phyloP scores from a whole-genome alignment of 441 rosid genomes.

The Melastoma candidum region DNA sequence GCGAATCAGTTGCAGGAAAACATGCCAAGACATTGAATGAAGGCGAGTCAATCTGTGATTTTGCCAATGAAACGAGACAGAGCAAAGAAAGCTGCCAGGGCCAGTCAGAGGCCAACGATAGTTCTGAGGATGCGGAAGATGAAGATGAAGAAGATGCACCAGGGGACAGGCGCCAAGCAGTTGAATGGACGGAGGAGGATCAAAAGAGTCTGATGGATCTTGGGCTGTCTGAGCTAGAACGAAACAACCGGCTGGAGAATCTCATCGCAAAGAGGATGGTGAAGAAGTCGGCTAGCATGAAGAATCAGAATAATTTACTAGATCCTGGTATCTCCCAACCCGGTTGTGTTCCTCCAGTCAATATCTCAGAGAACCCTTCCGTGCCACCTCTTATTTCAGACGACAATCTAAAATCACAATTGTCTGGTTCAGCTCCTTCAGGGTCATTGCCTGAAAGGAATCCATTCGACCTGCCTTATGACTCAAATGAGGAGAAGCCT shows the following conservation, averaged over 20 bases:
- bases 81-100: conserved; percentile 10
- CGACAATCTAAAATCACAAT: conserved; percentile 18
- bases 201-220: conserved; percentile 85
- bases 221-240: conserved; percentile 69
- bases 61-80: conserved; percentile 8
- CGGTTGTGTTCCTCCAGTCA: conserved; percentile 33
- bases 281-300: conserved; percentile 36
- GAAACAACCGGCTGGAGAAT: conserved; percentile 69
- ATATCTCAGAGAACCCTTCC: conserved; percentile 30
- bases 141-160: conserved; percentile 18
- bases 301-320: conserved; percentile 34
- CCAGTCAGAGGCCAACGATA: conserved; percentile 30
- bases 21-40: not conserved
- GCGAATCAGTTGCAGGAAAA: conserved; percentile 14
- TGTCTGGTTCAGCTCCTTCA: conserved; percentile 89
- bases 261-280: conserved; percentile 62
- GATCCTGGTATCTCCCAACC: conserved; percentile 22
- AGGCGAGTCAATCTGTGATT: conserved; percentile 10
- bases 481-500: conserved; percentile 72
- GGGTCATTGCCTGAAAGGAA: conserved; percentile 47
- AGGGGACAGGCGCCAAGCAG: conserved; percentile 24
- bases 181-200: conserved; percentile 76
- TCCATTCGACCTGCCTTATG: conserved; percentile 88
- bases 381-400: conserved; percentile 15
- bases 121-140: conserved; percentile 34